Evolutionary conservation across 2,329 filamentous ascomycete species (phyloP).

Genomic region (Aaosphaeria arxii): DNA sequence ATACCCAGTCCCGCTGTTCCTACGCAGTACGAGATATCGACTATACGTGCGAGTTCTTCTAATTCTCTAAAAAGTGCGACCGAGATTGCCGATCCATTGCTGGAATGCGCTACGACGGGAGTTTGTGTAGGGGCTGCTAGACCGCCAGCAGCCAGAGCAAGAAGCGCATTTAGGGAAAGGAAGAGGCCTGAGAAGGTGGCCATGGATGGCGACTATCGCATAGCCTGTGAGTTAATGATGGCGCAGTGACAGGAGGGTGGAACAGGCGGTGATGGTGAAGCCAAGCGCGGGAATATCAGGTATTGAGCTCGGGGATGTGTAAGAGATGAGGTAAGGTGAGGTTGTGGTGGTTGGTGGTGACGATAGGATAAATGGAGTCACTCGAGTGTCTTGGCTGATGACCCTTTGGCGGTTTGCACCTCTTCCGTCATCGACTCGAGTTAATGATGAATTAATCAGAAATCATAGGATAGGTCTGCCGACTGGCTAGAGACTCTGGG

Average conservation of each 20-base stretch:
- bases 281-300: too few relatives aligned
- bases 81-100: constrained; percentile 50
- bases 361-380: not conserved
- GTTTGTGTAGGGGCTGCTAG: constrained; percentile 16
- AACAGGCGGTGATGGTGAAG: not conserved
- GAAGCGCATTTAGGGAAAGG: constrained; percentile 5
- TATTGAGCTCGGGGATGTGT: too few relatives aligned
- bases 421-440: too few relatives aligned
- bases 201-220: constrained; percentile 23
- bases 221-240: constrained; percentile 16
- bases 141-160: constrained; percentile 3
- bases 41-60: constrained; percentile 83
- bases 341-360: not conserved
- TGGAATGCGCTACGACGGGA: constrained; percentile 24
- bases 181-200: constrained; percentile 13
- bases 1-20: constrained; percentile 82
- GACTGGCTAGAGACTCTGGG: not conserved
- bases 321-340: not conserved
- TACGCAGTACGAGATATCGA: constrained; percentile 94
- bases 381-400: not conserved
- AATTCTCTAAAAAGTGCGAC: constrained; percentile 70
- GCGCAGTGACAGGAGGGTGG: not conserved
- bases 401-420: not conserved
- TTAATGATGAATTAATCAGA: too few relatives aligned
- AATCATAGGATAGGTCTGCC: not conserved